phyloP scores from a whole-genome alignment of 495 filamentous ascomycete species.

The Aspergillus panamensis region DNA sequence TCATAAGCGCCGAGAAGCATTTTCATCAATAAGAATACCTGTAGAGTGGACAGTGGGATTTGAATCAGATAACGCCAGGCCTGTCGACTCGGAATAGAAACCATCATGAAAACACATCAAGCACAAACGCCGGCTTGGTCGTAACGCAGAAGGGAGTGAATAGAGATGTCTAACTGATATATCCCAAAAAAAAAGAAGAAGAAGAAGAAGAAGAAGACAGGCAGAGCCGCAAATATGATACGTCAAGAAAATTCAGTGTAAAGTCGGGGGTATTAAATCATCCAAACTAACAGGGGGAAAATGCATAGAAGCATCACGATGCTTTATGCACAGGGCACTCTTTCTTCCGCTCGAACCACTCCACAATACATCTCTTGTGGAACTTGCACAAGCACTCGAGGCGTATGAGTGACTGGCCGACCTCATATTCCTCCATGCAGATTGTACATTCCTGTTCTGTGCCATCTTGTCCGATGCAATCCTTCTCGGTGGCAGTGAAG shows the following conservation, averaged over 20 bases:
- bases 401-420: constrained; percentile 74
- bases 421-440: constrained; percentile 93
- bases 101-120: not conserved
- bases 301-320: constrained; percentile 22
- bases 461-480: constrained; percentile 70
- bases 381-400: constrained; percentile 94
- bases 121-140: constrained; percentile 16
- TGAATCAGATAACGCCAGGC: constrained; percentile 9
- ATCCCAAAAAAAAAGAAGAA: not conserved
- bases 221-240: not conserved
- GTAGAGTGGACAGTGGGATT: not conserved
- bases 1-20: not conserved
- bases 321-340: constrained; percentile 55
- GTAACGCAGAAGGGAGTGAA: not conserved
- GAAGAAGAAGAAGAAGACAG: not conserved
- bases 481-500: constrained; percentile 89
- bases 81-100: not conserved
- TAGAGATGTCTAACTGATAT: constrained; percentile 9
- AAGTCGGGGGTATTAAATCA: not conserved
- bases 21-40: not conserved
- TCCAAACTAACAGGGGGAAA: constrained; percentile 1
- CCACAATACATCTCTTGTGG: constrained; percentile 65
- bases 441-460: constrained; percentile 76
- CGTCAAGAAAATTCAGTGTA: not conserved
- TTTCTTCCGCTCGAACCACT: constrained; percentile 52